Base-by-base conservation (phyloP, 768 basidiomycete genomes). In the Guyanaporus albipodus region DNA sequence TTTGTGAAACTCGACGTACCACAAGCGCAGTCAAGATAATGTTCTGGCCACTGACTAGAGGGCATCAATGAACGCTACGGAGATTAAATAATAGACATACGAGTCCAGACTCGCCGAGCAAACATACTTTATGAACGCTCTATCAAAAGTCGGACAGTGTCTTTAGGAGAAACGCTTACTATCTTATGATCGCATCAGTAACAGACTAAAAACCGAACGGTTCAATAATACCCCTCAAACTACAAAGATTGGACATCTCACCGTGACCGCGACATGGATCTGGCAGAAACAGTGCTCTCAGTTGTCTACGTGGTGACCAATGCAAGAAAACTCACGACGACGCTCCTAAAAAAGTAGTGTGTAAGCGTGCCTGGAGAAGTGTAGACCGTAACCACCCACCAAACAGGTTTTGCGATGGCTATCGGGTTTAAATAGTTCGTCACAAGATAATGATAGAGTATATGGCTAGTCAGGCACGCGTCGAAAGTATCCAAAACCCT, bases 371-470 rank as follows among this genome's bases (percentile, higher is more conserved):
- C 21, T 15, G 8, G 8, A 4, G 17, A 9, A n/a, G 29, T 24
- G 29, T 6, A 10, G 23, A 19, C 4, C 0, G n/a, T 29, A 6
- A 24, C 14, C 23, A 52, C 57, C 4, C 26, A 58, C 82, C 82
- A 83, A 10, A 77, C 69, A 1, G 74, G 73, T 22, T 52, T 48
- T 15, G 55, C 5, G 9, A 80, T 59, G 2, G 76, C 76, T 11
- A 65, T 8, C 1, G 73, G 69, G 54, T 76, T 73, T 32, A 73
- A 49, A 53, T 72, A 79, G 60, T 82, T 80, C 29, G 61, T 63
- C 31, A 83, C 77, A 46, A 81, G 69, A 55, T 83, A 83, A 54
- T 69, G 69, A 56, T 82, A 83, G 31, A 80, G 63, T 48, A 78
- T 71, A 59, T 82, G 80, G 31, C 68, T 66, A 34, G 73, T 75